Evolutionary conservation across 371 early-diverging fungal species (phyloP), one percentile per base, ranked within the genome.

Genomic region (Rhizomucor pusillus): DNA sequence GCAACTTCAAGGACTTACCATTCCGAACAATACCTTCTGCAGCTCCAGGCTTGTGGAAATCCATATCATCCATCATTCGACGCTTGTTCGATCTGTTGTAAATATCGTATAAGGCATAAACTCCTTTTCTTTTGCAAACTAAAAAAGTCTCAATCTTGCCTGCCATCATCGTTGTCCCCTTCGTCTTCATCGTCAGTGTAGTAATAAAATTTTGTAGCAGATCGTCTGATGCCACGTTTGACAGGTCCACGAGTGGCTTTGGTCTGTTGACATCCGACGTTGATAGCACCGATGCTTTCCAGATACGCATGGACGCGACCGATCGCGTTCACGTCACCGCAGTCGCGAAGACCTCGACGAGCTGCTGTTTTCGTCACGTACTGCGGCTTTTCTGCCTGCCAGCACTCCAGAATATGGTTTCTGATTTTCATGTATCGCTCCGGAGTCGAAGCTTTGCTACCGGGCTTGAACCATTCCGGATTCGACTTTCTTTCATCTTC

Each of bases 311-410:
- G 95, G 5, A 96, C 89, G 3, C 95, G 77, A 1, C 91, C 86
- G 36, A 96, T 91, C 1, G 94, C 94, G 65, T 96, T 92, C 14
- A 95, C 95, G 61, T 94, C 95, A 22, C 95, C 95, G 55, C 85
- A 87, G 59, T 87, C 83, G 25, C 66, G 64, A 2, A 77, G 47
- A 5, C 66, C 70, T 47, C 60, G 66, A 13, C 77, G 59, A 7
- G 72, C 67, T 35, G 59, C 65, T 18, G 87, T 83, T 65, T 93
- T 92, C 3, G 88, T 88, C 50, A 94, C 64, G 51, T 92, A 91
- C 29, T 77, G 67, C 0, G 90, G 90, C 29, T 77, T 71, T 12
- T 69, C 68, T 1, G 58, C 54, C 16, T 80, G 60, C 96, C 96
- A 95, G 35, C 79, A 76, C 10, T 75, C 72, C 6, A 95, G 51